These are phyloP conservation scores for Stachybotrys echinatus DNA, from an alignment of 2,329 filamentous ascomycete genomes.

Conservation along the genomic window DNA sequence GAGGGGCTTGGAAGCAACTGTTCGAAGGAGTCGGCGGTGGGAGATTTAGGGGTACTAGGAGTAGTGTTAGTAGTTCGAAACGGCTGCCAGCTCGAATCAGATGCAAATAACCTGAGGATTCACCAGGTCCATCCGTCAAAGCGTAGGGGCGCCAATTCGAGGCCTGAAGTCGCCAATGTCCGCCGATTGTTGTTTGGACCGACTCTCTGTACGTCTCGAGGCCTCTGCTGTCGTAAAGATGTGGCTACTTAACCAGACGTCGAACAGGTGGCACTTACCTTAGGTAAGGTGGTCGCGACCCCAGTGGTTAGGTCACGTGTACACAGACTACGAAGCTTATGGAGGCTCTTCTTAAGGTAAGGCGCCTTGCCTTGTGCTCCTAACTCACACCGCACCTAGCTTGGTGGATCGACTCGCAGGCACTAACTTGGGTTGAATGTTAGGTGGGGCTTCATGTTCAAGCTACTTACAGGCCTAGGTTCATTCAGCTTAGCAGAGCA, in stretches of 20 bases:
- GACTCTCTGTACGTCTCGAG: conserved; percentile 16
- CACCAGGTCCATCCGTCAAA: conserved; percentile 23
- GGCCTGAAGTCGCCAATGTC: conserved; percentile 19
- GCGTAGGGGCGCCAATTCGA: conserved; percentile 19
- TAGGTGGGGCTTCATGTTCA: not conserved
- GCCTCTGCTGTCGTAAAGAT: conserved; percentile 27
- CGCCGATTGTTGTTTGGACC: conserved; percentile 20
- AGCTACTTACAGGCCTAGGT: no score
- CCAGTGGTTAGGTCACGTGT: not conserved
- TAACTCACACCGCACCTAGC: no score
- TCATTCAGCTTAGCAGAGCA: not conserved
- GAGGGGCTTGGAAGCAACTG: conserved; percentile 12
- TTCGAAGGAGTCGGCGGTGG: conserved; percentile 25
- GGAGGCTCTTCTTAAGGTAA: conserved; percentile 3
- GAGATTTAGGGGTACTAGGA: conserved; percentile 22
- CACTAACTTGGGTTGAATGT: no score
- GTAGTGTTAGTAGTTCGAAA: conserved; percentile 8
- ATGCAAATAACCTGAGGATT: conserved; percentile 14
- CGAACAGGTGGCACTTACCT: conserved; percentile 36
- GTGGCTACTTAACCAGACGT: conserved; percentile 26
- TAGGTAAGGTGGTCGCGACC: no score
- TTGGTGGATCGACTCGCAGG: no score
- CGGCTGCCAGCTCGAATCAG: conserved; percentile 8
- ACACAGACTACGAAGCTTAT: conserved; percentile 21
- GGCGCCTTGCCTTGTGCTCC: no score